A percentile compares a stretch with the other conserved stretches of the same genome.
These are phyloP conservation scores for Beauveria caledonica DNA, from an alignment of 2,329 filamentous ascomycete species.

Conservation along the genomic window DNA sequence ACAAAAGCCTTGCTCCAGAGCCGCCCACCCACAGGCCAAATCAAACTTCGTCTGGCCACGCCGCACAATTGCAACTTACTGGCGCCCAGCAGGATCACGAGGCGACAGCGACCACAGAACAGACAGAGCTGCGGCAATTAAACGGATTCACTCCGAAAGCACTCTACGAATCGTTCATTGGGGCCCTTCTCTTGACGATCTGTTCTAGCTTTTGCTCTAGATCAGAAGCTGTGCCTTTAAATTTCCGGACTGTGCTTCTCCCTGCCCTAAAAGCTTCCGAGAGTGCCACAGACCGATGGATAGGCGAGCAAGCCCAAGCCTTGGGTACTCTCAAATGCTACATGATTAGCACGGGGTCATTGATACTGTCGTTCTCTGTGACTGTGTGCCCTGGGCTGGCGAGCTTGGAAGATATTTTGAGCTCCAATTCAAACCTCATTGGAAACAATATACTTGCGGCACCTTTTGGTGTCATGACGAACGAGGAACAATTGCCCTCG, in stretches of 20 bases:
- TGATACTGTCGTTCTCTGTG: constrained; percentile 42
- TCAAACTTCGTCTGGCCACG: neutral
- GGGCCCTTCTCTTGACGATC: constrained; percentile 43
- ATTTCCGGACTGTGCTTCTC: constrained; percentile 44
- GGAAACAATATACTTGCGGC: constrained; percentile 44
- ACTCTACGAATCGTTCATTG: constrained; percentile 46
- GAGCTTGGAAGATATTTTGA: constrained; percentile 35
- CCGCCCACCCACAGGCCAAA: neutral
- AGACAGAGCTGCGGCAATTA: constrained; percentile 17
- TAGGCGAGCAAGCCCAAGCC: constrained; percentile 21
- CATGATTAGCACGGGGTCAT: constrained; percentile 46
- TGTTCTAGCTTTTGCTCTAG: constrained; percentile 40
- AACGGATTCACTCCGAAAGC: constrained; percentile 27
- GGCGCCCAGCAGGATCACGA: constrained; percentile 20
- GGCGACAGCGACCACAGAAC: constrained; percentile 10
- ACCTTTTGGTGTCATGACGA: constrained; percentile 39
- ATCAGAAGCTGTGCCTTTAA: constrained; percentile 43
- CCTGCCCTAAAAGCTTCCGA: constrained; percentile 22
- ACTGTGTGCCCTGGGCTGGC: constrained; percentile 39
- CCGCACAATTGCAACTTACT: constrained; percentile 9
- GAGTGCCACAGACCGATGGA: constrained; percentile 22
- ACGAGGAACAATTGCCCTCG: constrained; percentile 16
- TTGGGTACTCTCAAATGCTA: constrained; percentile 46
- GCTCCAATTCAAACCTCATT: constrained; percentile 30
- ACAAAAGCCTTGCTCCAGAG: constrained; percentile 2